phyloP scores from a whole-genome alignment of 371 early-diverging fungal species.

The Mortierella sp. region DNA sequence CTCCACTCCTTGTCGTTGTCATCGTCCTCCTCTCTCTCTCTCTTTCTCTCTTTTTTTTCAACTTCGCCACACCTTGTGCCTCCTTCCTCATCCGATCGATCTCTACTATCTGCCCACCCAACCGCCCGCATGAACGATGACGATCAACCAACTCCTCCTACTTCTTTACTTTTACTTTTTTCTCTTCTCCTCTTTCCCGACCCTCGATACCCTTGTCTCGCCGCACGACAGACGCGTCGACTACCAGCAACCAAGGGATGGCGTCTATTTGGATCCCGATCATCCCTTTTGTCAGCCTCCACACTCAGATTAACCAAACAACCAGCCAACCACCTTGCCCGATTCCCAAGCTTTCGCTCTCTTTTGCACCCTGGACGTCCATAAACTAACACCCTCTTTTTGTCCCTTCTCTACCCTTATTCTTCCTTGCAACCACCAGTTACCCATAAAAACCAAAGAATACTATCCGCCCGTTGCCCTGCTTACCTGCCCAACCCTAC shows the following conservation, averaged over 20 bases:
- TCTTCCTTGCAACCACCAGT: slow-evolving; percentile 3
- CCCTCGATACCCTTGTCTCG: neutral
- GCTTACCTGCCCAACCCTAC: neutral
- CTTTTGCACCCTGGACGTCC: slow-evolving; percentile 7
- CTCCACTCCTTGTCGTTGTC: neutral
- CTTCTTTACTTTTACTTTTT: neutral
- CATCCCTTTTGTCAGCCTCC: neutral
- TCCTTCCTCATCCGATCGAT: neutral
- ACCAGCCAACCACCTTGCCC: neutral
- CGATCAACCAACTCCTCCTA: neutral
- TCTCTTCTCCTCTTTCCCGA: neutral
- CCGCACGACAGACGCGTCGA: neutral
- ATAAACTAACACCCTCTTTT: slow-evolving; percentile 6
- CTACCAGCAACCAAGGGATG: neutral
- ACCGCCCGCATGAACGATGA: neutral
- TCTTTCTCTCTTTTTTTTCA: neutral
- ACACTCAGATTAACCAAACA: neutral
- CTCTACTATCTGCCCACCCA: neutral
- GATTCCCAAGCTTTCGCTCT: too few relatives aligned
- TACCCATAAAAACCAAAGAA: slow-evolving; percentile 1
- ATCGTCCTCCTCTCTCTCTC: neutral
- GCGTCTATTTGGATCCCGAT: slow-evolving; percentile 1
- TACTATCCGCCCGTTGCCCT: neutral
- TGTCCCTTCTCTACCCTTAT: neutral
- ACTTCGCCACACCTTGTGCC: slow-evolving; percentile 1